phyloP scores from a whole-genome alignment of 2,329 filamentous ascomycete genomes.

The Aspergillus ustus region DNA sequence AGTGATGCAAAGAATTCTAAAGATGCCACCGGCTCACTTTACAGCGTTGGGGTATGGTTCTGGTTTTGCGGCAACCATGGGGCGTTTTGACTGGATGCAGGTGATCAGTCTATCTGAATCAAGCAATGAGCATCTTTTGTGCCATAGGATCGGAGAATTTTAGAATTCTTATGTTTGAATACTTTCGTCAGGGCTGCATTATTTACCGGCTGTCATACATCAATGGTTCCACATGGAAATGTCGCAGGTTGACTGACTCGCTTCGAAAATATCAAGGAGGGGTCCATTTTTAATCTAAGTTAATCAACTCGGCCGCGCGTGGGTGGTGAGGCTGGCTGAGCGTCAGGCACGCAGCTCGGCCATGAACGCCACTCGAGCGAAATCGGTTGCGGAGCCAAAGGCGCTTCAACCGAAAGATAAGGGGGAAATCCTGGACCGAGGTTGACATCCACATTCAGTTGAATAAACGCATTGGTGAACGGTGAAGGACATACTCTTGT shows the following conservation, averaged over 20 bases:
- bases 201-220: neutral
- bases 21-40: too few relatives aligned
- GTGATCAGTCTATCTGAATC: neutral
- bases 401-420: neutral
- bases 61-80: neutral
- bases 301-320: neutral
- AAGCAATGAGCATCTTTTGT: neutral
- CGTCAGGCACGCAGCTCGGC: neutral
- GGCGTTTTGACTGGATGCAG: neutral
- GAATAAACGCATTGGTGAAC: neutral
- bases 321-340: slow-evolving; percentile 3
- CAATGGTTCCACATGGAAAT: neutral
- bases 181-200: neutral
- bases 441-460: neutral
- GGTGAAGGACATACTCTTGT: neutral
- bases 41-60: neutral
- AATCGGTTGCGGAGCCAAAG: neutral
- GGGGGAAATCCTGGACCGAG: neutral
- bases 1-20: too few relatives aligned
- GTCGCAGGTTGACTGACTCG: neutral
- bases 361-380: neutral
- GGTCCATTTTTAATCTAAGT: neutral
- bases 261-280: neutral
- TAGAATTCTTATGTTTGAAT: neutral
- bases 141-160: neutral